Conservation (phyloP, 108 stramenopile species). For the Skeletonema grethae region DNA sequence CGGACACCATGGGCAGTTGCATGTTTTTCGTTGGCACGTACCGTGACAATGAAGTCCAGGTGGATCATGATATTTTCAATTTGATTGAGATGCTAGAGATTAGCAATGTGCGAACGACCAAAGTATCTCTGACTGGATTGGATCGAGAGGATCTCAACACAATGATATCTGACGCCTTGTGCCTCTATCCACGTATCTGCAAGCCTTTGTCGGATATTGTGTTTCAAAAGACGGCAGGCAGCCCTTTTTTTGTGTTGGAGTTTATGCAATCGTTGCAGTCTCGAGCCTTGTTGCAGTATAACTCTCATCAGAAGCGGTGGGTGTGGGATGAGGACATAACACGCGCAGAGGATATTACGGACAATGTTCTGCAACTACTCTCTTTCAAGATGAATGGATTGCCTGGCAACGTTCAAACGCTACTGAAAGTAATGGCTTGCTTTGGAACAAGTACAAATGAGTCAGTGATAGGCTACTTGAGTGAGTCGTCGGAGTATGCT, state of each 20-base stretch:
- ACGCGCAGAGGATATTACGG: too few species aligned
- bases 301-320: conserved; percentile 2
- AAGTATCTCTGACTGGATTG: conserved; percentile 19
- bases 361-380: too few species aligned
- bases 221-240: conserved; percentile 39
- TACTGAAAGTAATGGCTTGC: conserved; percentile 41
- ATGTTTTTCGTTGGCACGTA: conserved; percentile 46
- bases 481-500: not conserved
- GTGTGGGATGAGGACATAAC: too few species aligned
- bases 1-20: conserved; percentile 31
- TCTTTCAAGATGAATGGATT: conserved; percentile 16
- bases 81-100: conserved; percentile 10
- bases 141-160: too few species aligned
- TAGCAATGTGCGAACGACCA: conserved; percentile 18
- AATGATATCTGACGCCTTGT: conserved; percentile 18
- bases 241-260: conserved; percentile 30
- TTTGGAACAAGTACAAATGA: conserved; percentile 32
- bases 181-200: conserved; percentile 30
- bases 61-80: conserved; percentile 14
- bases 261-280: conserved; percentile 30
- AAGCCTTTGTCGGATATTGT: conserved; percentile 26
- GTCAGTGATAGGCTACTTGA: conserved; percentile 9
- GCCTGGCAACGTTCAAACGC: conserved; percentile 7
- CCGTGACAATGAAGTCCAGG: conserved; percentile 24
- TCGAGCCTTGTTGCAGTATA: conserved; percentile 19